These are phyloP conservation scores for Calycina marina DNA, from an alignment of 2,329 filamentous ascomycete genomes.

Conservation along the genomic window DNA sequence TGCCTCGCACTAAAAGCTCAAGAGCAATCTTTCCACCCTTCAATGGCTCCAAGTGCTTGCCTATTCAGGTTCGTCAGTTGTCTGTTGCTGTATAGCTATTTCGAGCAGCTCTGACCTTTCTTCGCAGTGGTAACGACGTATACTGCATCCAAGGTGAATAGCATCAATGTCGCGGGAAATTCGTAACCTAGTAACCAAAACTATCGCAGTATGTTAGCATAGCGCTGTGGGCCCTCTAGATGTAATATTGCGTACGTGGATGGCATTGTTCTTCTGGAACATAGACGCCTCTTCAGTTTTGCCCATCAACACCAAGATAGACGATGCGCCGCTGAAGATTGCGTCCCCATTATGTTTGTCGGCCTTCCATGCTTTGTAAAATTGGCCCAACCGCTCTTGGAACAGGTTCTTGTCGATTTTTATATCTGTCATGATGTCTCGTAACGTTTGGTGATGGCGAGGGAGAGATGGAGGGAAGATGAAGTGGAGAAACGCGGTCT, in stretches of 20 bases:
- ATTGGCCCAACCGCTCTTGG: conserved; percentile 79
- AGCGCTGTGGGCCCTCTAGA: background rate
- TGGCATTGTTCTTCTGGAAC: conserved; percentile 91
- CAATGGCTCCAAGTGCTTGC: conserved; percentile 81
- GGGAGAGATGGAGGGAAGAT: conserved; percentile 7
- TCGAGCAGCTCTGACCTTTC: conserved; percentile 53
- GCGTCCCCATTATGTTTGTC: conserved; percentile 81
- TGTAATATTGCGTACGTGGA: conserved; percentile 56
- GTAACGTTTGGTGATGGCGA: conserved; percentile 13
- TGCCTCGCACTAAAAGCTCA: conserved; percentile 81
- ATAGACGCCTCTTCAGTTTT: conserved; percentile 80
- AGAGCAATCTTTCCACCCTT: conserved; percentile 87
- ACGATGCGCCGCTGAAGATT: conserved; percentile 73
- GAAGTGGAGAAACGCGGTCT: conserved; percentile 7
- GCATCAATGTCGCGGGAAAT: conserved; percentile 88
- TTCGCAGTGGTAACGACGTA: conserved; percentile 94
- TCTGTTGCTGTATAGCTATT: conserved; percentile 1
- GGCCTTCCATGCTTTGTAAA: conserved; percentile 87
- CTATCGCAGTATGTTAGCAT: conserved; percentile 30
- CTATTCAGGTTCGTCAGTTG: too few relatives aligned
- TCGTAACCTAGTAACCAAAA: conserved; percentile 99
- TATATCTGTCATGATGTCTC: conserved; percentile 49
- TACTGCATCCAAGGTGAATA: conserved; percentile 76
- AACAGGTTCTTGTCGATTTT: conserved; percentile 90
- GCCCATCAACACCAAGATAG: conserved; percentile 82